Evolutionary conservation across 805 yeast genomes (phyloP).

Genomic region (Scheffersomyces coipomensis): DNA sequence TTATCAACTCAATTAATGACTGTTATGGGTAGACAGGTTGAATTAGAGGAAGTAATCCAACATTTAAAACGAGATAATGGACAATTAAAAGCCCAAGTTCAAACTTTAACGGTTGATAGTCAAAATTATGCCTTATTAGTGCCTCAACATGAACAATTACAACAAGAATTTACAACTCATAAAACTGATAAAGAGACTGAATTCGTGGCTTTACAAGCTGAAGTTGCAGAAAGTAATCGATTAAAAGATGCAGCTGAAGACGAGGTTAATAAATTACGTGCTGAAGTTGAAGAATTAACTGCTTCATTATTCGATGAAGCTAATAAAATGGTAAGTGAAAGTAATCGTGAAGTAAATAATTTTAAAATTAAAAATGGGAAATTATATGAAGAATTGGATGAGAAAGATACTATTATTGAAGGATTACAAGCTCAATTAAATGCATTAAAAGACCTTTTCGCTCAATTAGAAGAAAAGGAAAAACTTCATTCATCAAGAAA

Average conservation of each 20-base stretch:
- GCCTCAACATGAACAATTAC: conserved; percentile 19
- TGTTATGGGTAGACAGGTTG: conserved; percentile 56
- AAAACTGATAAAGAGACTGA: conserved; percentile 10
- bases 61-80: conserved; percentile 37
- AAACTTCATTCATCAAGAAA: conserved; percentile 3
- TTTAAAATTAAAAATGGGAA: conserved; percentile 58
- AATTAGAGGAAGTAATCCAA: conserved; percentile 48
- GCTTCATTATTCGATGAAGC: conserved; percentile 82
- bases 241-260: conserved; percentile 50
- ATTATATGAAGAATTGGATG: conserved; percentile 53
- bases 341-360: conserved; percentile 64
- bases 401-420: conserved; percentile 66
- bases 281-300: conserved; percentile 77
- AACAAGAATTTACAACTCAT: not conserved
- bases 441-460: conserved; percentile 61
- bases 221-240: conserved; percentile 15
- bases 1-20: conserved; percentile 61
- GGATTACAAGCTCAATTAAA: conserved; percentile 65
- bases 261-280: conserved; percentile 59
- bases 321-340: conserved; percentile 78
- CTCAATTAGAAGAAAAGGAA: conserved; percentile 49
- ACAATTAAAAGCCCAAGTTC: conserved; percentile 20
- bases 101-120: conserved; percentile 17
- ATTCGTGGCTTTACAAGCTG: conserved; percentile 18
- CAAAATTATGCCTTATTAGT: conserved; percentile 24